Evolutionary conservation across 805 yeast genomes (phyloP), one percentile per base, ranked within the genome.

Genomic region (Jamesozyma hellenica): DNA sequence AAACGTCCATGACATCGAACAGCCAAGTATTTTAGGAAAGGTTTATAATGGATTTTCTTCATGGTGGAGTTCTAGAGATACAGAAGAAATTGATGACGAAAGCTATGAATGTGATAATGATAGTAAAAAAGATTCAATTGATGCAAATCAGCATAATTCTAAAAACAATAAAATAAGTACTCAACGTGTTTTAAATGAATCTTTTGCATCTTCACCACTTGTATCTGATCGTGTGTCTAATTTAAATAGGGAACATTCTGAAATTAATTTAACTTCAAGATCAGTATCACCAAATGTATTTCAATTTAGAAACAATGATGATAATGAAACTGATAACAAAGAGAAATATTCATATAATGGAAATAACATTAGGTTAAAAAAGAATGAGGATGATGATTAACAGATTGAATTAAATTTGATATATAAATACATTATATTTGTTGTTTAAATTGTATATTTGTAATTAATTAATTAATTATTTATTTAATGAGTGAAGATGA

Each of bases 341-440:
- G 70, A 67, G 17, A 58, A 72, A 28, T 52, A 63, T 21, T 72
- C 77, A 1, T 77, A 74, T 49, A 77, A 77, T 49, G 82, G 82
- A 1, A 78, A 77, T 50, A 67, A 64, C 14, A 52, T 74, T 28
- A 68, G 66, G 44, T 49, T 77, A 35, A 77, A 76, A 47, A 55
- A 53, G 40, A 55, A 52, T 16, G 48, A 52, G 17, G 78, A 74
- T 46, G 74, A 74, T 27, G 45, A 59, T 9, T 28, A 36, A 17
- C 32, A 14, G 4, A 8, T 6, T 21, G 23, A 21, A n/a, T n/a
- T n/a, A n/a, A n/a, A n/a, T n/a, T n/a, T n/a, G n/a, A n/a, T n/a
- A n/a, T n/a, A n/a, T n/a, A n/a, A n/a, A n/a, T n/a, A n/a, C n/a
- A n/a, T n/a, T n/a, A n/a, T n/a, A n/a, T n/a, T n/a, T n/a, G n/a